These are phyloP conservation scores for Stevia rebaudiana DNA, from an alignment of 140 eudicot species.

Conservation along the genomic window DNA sequence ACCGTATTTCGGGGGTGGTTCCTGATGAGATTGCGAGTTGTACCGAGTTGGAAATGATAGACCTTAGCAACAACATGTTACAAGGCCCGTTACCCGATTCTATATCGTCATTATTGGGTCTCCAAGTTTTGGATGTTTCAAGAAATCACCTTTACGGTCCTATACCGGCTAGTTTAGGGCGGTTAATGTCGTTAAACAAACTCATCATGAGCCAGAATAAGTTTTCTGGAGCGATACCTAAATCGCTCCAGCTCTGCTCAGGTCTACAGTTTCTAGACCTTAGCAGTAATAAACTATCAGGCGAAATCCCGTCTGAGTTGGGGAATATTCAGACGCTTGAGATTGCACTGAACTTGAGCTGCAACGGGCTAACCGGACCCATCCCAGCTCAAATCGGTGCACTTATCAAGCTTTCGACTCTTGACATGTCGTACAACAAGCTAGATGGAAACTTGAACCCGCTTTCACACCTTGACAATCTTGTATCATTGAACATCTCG, in stretches of 20 bases:
- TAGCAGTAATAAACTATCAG: constrained; percentile 50
- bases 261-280: constrained; percentile 75
- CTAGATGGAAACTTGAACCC: constrained; percentile 51
- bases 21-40: constrained; percentile 61
- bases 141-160: constrained; percentile 49
- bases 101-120: constrained; percentile 48
- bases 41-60: constrained; percentile 61
- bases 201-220: constrained; percentile 48
- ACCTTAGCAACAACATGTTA: constrained; percentile 56
- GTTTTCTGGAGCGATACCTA: constrained; percentile 57
- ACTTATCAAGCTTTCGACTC: constrained; percentile 59
- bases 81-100: constrained; percentile 56
- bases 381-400: constrained; percentile 54
- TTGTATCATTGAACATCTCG: constrained; percentile 60
- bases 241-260: constrained; percentile 57
- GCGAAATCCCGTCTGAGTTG: constrained; percentile 49
- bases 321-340: constrained; percentile 61
- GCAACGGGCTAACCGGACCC: constrained; percentile 50
- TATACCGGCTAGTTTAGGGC: constrained; percentile 67
- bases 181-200: constrained; percentile 55
- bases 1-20: constrained; percentile 56
- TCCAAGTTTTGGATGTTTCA: constrained; percentile 68
- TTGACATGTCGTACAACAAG: constrained; percentile 63
- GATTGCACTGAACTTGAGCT: constrained; percentile 56
- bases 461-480: constrained; percentile 50